Conservation (phyloP, 2,329 filamentous ascomycete genomes). For the Venturia carpophila region DNA sequence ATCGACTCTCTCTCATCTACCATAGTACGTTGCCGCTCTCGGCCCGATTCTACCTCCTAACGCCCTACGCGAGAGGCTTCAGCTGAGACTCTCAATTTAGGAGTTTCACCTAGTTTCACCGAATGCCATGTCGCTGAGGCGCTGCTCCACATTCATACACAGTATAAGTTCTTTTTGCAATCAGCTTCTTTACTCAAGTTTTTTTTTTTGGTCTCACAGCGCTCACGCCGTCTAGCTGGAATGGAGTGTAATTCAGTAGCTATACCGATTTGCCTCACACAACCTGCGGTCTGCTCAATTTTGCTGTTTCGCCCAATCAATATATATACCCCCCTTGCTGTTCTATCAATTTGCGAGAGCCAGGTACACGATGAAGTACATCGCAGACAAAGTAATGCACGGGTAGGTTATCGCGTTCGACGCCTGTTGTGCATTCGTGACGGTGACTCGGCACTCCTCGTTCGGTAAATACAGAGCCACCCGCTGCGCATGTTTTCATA, state of each 20-base stretch:
- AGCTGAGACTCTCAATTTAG: neutral
- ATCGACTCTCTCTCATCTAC: neutral
- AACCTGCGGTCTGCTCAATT: neutral
- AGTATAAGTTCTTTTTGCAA: neutral
- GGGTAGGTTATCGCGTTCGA: neutral
- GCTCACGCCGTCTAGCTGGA: too few relatives aligned
- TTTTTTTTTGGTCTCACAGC: neutral
- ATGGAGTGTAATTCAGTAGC: neutral
- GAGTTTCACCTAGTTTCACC: neutral
- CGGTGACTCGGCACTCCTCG: neutral
- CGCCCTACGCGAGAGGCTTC: neutral
- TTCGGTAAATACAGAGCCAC: neutral
- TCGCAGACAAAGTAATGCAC: neutral
- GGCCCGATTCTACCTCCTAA: neutral
- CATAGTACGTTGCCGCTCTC: neutral
- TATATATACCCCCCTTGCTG: neutral
- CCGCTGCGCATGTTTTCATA: neutral
- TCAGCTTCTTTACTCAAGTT: neutral
- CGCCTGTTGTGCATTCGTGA: neutral
- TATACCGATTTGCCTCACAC: neutral
- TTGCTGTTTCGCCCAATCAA: neutral
- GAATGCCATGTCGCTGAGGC: neutral
- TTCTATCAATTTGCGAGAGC: neutral
- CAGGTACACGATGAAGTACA: neutral
- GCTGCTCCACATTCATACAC: neutral